phyloP scores from a whole-genome alignment of 2,329 filamentous ascomycete species.

The Neofusicoccum umdonicola region DNA sequence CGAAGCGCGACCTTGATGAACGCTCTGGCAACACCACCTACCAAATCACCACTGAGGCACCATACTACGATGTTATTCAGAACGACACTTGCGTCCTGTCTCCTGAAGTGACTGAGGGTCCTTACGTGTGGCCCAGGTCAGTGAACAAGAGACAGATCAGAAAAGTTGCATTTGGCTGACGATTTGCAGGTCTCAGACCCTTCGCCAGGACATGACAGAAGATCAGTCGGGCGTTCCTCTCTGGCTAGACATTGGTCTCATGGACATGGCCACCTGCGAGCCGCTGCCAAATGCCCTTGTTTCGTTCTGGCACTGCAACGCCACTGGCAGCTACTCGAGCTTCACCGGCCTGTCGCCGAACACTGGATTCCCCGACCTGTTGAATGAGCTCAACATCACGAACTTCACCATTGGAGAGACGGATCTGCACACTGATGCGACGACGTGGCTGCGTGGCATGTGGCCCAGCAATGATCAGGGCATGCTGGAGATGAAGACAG shows the following conservation, averaged over 20 bases:
- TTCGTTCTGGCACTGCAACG: slow-evolving; percentile 37
- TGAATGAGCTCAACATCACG: slow-evolving; percentile 30
- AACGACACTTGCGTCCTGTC: slow-evolving; percentile 25
- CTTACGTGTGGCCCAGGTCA: slow-evolving; percentile 25
- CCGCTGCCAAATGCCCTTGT: slow-evolving; percentile 35
- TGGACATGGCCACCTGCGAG: slow-evolving; percentile 43
- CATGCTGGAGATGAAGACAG: slow-evolving; percentile 28
- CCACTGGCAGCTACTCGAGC: slow-evolving; percentile 29
- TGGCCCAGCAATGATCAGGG: slow-evolving; percentile 29
- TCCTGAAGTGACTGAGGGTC: slow-evolving; percentile 27
- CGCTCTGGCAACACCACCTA: slow-evolving; percentile 9
- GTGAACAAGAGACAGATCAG: background rate
- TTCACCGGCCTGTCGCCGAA: slow-evolving; percentile 26
- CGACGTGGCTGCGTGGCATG: slow-evolving; percentile 30
- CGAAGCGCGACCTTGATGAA: slow-evolving; percentile 4
- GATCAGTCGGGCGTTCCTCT: slow-evolving; percentile 38
- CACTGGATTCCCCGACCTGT: slow-evolving; percentile 21
- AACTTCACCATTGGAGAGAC: slow-evolving; percentile 10
- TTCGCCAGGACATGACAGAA: slow-evolving; percentile 36
- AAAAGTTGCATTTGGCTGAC: no score
- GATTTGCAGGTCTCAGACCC: slow-evolving; percentile 11
- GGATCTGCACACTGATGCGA: slow-evolving; percentile 30
- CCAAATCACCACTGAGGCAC: slow-evolving; percentile 18
- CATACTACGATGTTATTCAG: slow-evolving; percentile 19
- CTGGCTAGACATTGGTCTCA: slow-evolving; percentile 41